Evolutionary conservation across 2,329 filamentous ascomycete genomes (phyloP).

Genomic region (Orbilia javanica): DNA sequence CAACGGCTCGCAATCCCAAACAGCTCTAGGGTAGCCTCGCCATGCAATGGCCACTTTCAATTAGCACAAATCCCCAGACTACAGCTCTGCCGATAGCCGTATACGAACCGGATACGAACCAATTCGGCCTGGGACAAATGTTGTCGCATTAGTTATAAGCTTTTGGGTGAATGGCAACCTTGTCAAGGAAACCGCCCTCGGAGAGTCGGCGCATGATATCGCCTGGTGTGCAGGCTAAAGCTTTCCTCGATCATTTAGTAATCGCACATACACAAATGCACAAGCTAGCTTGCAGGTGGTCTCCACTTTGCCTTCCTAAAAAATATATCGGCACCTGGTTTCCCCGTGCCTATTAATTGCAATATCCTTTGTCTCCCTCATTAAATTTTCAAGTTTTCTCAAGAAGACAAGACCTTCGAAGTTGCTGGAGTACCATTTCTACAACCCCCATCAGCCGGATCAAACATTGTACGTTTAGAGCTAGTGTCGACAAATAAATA

Average conservation of each 20-base stretch:
- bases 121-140: neutral
- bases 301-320: neutral
- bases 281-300: neutral
- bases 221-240: constrained; percentile 19
- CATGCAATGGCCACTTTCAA: neutral
- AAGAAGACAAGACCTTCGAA: neutral
- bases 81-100: constrained; percentile 47
- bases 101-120: constrained; percentile 42
- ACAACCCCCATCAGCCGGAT: too few relatives aligned
- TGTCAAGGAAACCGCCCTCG: constrained; percentile 15
- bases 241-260: constrained; percentile 11
- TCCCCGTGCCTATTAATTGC: neutral
- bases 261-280: neutral
- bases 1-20: neutral
- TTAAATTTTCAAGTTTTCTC: neutral
- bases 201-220: constrained; percentile 38
- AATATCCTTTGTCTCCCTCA: neutral
- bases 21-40: neutral
- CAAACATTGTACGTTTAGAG: too few relatives aligned
- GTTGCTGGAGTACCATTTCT: too few relatives aligned
- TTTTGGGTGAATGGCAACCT: constrained; percentile 28
- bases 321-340: neutral
- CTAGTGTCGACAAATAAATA: too few relatives aligned
- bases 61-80: too few relatives aligned
- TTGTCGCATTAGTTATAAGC: constrained; percentile 18